Evolutionary conservation across 2,329 filamentous ascomycete genomes (phyloP), one percentile per base, ranked within the genome.

Genomic region (Penicillium griseofulvum): DNA sequence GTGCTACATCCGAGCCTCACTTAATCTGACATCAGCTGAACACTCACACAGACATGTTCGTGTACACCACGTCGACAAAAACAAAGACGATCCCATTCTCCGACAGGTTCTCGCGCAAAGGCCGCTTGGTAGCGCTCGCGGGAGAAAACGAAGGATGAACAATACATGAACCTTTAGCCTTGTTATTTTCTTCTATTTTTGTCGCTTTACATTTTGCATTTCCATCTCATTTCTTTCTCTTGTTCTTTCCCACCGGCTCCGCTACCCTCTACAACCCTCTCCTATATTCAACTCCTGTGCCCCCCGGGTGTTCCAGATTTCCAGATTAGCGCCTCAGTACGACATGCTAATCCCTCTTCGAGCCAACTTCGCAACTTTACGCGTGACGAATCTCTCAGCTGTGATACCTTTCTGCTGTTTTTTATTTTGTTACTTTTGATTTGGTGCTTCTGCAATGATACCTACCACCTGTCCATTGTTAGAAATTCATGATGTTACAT

Each of bases 11-110:
- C 19, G 29, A 36, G 52, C 17, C n/a, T 19, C 42, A 31, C n/a
- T 19, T 8, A 42, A 39, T 34, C 10, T 19, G 22, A 43, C 28
- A 43, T 51, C 47, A 51, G 52, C 42, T 44, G 29, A 54, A 47
- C 54, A 48, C 22, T 38, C n/a, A 43, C 43, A 45, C 34, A 96
- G 91, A 72, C 94, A 99, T 74, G 94, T 97, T 33, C 85, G 91
- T 52, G 91, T 94, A 39, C 93, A 97, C 71, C 94, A 97, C 71
- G 78, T 87, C 37, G 92, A 97, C 68, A 94, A 91, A 71, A 87
- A 89, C 70, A 93, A 91, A 72, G 91, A 97, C 64, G 93, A 97
- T 67, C 85, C 89, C 0, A 74, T 81, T 52, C 78, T 99, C 38
- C 83, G 91, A 49, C 88, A 93, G 46, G 93, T 97, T 1, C 83